Conservation (phyloP, 2,329 filamentous ascomycete species). For the Sporothrix humicola region DNA sequence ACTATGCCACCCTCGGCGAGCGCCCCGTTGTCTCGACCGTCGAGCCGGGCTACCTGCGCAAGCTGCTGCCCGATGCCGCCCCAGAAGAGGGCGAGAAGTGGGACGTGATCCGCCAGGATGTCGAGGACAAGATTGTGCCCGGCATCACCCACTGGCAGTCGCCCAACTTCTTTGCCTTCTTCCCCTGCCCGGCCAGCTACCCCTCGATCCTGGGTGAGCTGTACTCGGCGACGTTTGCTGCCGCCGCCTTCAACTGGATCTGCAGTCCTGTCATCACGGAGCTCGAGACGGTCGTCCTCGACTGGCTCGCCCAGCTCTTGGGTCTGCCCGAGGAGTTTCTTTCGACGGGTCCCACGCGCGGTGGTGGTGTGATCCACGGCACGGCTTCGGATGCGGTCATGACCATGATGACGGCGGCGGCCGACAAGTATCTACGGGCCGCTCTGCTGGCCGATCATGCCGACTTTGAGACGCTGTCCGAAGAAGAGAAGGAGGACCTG, state of each 20-base stretch:
- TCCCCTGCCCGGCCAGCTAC: conserved; percentile 80
- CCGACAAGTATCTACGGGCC: conserved; percentile 74
- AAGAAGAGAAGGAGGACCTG: conserved; percentile 69
- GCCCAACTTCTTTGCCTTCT: conserved; percentile 96
- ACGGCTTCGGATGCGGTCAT: conserved; percentile 87
- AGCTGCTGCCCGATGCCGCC: conserved; percentile 71
- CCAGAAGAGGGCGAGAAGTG: conserved; percentile 74
- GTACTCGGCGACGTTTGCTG: conserved; percentile 86
- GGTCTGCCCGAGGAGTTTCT: conserved; percentile 74
- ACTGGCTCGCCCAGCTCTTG: conserved; percentile 84
- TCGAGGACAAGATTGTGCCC: conserved; percentile 85
- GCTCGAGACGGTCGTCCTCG: conserved; percentile 88
- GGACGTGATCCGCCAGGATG: conserved; percentile 79
- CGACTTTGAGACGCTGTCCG: conserved; percentile 39
- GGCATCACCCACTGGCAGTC: conserved; percentile 93
- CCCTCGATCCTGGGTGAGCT: conserved; percentile 89
- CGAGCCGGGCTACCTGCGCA: conserved; percentile 82
- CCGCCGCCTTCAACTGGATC: conserved; percentile 96
- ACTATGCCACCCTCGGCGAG: conserved; percentile 76
- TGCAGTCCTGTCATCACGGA: conserved; percentile 92
- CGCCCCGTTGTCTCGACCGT: conserved; percentile 78
- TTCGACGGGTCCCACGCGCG: conserved; percentile 70
- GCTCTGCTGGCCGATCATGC: conserved; percentile 45
- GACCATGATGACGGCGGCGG: conserved; percentile 83
- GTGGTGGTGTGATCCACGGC: conserved; percentile 94